Conservation (phyloP, 164 flowering plant species). For the Hamamelis virginiana region DNA sequence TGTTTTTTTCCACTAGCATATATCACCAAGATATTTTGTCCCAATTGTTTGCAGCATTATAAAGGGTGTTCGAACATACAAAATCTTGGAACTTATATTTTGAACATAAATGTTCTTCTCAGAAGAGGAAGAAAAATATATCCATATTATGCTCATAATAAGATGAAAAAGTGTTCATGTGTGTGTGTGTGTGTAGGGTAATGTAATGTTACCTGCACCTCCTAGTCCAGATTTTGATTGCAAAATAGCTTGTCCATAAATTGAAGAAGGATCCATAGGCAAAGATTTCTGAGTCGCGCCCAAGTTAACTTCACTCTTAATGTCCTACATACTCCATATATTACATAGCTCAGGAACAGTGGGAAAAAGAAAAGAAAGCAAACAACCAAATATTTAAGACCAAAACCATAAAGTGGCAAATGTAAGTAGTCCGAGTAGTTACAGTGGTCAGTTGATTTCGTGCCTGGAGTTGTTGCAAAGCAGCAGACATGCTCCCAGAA, state of each 20-base stretch:
- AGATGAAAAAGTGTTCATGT: background rate
- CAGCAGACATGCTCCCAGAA: conserved; percentile 64
- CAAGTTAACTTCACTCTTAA: conserved; percentile 64
- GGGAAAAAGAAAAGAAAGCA: background rate
- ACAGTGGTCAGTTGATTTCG: conserved; percentile 58
- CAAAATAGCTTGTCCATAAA: conserved; percentile 76
- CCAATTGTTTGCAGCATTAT: no score
- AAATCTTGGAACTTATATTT: no score
- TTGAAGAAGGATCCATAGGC: conserved; percentile 80
- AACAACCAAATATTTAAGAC: background rate
- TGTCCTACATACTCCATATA: conserved; percentile 49
- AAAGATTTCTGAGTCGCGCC: conserved; percentile 61
- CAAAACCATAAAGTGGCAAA: background rate
- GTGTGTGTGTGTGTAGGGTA: background rate
- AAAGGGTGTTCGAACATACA: no score
- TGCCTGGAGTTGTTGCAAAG: conserved; percentile 84
- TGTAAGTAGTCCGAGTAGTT: conserved; percentile 27
- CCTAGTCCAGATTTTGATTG: conserved; percentile 79
- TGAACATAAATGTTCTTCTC: no score
- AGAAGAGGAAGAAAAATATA: no score
- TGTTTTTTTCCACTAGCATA: no score
- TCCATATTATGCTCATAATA: no score
- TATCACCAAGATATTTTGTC: no score
- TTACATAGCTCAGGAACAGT: conserved; percentile 1
- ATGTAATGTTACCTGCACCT: conserved; percentile 51